Conservation (phyloP, 2,329 filamentous ascomycete genomes). For the Tricladium varicosporioides region DNA sequence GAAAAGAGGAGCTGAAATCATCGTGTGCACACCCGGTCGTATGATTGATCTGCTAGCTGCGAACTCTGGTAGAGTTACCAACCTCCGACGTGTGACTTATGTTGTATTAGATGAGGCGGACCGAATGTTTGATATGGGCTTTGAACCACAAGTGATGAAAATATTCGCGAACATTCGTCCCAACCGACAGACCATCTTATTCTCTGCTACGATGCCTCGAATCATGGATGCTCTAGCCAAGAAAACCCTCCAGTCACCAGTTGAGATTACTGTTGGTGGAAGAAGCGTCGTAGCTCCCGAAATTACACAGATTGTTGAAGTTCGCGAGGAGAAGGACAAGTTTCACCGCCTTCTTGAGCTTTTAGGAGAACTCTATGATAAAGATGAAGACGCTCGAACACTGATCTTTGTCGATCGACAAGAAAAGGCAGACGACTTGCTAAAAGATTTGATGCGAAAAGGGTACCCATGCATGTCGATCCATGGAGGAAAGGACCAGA, state of each 20-base stretch:
- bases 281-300: slow-evolving; percentile 82
- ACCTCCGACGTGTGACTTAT: slow-evolving; percentile 84
- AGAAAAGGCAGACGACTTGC: slow-evolving; percentile 79
- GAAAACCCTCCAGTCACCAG: slow-evolving; percentile 79
- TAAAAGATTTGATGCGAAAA: slow-evolving; percentile 76
- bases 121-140: slow-evolving; percentile 99
- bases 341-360: slow-evolving; percentile 82
- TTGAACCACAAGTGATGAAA: slow-evolving; percentile 97
- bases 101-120: slow-evolving; percentile 96
- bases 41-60: slow-evolving; percentile 94
- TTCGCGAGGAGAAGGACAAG: slow-evolving; percentile 78
- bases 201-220: slow-evolving; percentile 93
- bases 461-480: slow-evolving; percentile 92
- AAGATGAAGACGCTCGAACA: slow-evolving; percentile 85
- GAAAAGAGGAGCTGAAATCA: slow-evolving; percentile 91
- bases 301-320: slow-evolving; percentile 91
- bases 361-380: slow-evolving; percentile 80
- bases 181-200: slow-evolving; percentile 89
- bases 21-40: slow-evolving; percentile 91
- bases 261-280: slow-evolving; percentile 91
- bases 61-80: slow-evolving; percentile 92
- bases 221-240: slow-evolving; percentile 90
- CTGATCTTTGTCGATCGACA: slow-evolving; percentile 92
- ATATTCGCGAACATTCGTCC: slow-evolving; percentile 90
- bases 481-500: slow-evolving; percentile 89